Evolutionary conservation across 208 protist species (phyloP).

Genomic region (Wallacemonas collosoma): DNA sequence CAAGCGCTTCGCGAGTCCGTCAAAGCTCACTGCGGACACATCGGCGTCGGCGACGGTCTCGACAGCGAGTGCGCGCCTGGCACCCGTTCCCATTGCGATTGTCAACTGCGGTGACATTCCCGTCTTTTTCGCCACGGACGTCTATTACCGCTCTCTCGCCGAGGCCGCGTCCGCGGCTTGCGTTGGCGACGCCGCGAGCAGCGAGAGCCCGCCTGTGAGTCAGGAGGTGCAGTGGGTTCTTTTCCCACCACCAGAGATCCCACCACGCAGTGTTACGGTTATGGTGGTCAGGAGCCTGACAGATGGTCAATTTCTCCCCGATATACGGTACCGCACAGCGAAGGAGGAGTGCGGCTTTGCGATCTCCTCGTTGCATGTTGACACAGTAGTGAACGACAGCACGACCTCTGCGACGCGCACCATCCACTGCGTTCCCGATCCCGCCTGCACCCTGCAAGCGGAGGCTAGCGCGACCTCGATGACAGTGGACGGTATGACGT

Average conservation of each 20-base stretch:
- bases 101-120: slow-evolving; percentile 39
- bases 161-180: not conserved
- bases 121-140: slow-evolving; percentile 40
- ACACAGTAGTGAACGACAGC: not conserved
- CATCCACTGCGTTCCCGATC: not conserved
- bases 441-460: not conserved
- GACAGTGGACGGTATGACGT: not conserved
- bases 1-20: slow-evolving; percentile 5
- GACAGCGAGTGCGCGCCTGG: not conserved
- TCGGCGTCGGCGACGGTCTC: not conserved
- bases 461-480: slow-evolving; percentile 15
- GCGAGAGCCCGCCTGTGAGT: not conserved
- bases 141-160: slow-evolving; percentile 14
- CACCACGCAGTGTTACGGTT: slow-evolving; percentile 39
- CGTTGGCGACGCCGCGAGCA: not conserved
- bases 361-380: not conserved
- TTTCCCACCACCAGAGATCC: slow-evolving; percentile 54
- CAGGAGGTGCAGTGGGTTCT: slow-evolving; percentile 29
- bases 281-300: slow-evolving; percentile 9
- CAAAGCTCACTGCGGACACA: not conserved
- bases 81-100: slow-evolving; percentile 15
- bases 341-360: slow-evolving; percentile 39
- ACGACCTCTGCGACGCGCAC: not conserved
- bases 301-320: slow-evolving; percentile 5
- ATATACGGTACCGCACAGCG: slow-evolving; percentile 41